Evolutionary conservation across 208 protist species (phyloP).

Genomic region (Leishmania arabica): DNA sequence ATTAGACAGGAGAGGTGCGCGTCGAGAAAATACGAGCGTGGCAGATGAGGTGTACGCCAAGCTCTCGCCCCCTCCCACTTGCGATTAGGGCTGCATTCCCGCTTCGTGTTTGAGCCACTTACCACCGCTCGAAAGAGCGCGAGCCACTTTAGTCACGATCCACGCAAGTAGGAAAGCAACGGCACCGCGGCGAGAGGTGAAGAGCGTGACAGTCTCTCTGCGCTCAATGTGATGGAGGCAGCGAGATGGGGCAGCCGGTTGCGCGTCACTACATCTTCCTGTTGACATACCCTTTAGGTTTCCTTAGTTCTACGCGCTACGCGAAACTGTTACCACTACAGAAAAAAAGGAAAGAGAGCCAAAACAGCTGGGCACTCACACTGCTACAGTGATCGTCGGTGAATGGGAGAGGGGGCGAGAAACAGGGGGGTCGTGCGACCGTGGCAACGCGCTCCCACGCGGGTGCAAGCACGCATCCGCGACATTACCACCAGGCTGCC

Average conservation of each 20-base stretch:
- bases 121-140: not conserved
- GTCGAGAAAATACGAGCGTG: not conserved
- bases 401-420: not conserved
- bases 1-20: not conserved
- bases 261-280: not conserved
- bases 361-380: slow-evolving; percentile 8
- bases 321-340: slow-evolving; percentile 15
- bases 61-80: not conserved
- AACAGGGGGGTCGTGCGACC: not conserved
- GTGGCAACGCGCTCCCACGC: not conserved
- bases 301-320: not conserved
- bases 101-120: not conserved
- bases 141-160: not conserved
- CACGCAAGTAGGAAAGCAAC: not conserved
- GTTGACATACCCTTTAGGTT: not conserved
- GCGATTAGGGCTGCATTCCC: not conserved
- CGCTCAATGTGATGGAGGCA: not conserved
- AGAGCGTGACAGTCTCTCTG: not conserved
- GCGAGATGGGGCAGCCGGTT: not conserved
- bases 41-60: not conserved
- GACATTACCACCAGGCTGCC: slow-evolving; percentile 87
- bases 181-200: not conserved
- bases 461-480: not conserved
- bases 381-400: slow-evolving; percentile 5
- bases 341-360: slow-evolving; percentile 12